Evolutionary conservation across 768 basidiomycete species (phyloP), one percentile per base, ranked within the genome.

Genomic region (Gloeostereum incarnatum): DNA sequence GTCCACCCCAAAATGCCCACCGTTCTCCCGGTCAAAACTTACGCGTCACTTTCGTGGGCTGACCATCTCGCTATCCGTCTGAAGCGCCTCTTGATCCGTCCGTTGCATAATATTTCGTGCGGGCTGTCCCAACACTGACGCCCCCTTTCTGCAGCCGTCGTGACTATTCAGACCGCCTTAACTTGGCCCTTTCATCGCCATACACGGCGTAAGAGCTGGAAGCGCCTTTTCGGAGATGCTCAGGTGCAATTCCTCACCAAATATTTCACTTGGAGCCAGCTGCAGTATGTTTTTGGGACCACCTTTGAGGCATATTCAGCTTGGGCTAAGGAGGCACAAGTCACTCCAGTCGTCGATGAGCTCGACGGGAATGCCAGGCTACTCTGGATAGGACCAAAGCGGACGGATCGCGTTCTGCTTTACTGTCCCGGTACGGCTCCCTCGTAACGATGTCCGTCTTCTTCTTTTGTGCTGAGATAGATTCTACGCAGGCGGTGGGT

Each of bases 331-430:
- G 36, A 44, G 22, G 37, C 32, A 10, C 40, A 40, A 5, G 35
- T 54, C 2, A 43, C 48, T 1, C 20, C 39, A 20, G 29, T 45
- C 5, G 40, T 55, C 11, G 61, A 61, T 16, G 54, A 58, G 5
- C 30, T 61, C 5, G 54, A 47, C 13, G 42, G 51, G 5, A 50
- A 45, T 24, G 55, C 55, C 1, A 44, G 40, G 27, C 40, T 63
- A 5, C 43, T 56, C 22, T 65, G 63, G 63, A 43, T 60, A 34
- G 58, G 58, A 9, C 50, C 54, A 1, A 57, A 54, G 36, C 43
- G 46, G 18, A 46, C 48, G 1, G 55, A 62, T 14, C 49, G 51
- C 24, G 58, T 65, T 13, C 40, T 65, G 3, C 45, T 61, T 10
- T 59, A 57, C 35, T 35, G 55, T 13, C 63, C 56, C 35, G 60